Evolutionary conservation across 257 asterid species (phyloP).

Genomic region (Fraxinus pennsylvanica): DNA sequence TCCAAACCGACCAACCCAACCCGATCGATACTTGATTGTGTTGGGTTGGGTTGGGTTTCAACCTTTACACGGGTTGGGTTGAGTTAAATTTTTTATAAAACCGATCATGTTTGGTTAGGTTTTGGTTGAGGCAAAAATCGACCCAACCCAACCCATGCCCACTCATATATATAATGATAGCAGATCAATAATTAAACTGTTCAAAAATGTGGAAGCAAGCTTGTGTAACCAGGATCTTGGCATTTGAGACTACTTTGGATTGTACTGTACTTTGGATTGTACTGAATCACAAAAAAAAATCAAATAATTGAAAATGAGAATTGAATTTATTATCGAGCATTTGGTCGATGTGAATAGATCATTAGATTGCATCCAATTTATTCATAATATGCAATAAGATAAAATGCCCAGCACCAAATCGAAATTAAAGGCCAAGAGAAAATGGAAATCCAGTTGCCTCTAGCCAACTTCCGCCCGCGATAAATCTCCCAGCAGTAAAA

Average conservation of each 20-base stretch:
- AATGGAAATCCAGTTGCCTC: constrained; percentile 51
- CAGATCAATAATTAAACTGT: too few relatives aligned
- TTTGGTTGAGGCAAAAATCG: too few relatives aligned
- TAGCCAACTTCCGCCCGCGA: constrained; percentile 53
- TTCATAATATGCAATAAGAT: not conserved
- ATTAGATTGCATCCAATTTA: not conserved
- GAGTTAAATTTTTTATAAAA: too few relatives aligned
- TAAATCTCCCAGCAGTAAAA: constrained; percentile 46
- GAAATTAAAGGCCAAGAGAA: constrained; percentile 43
- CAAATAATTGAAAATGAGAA: not conserved
- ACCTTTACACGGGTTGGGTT: too few relatives aligned
- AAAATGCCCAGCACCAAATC: not conserved
- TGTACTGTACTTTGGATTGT: not conserved
- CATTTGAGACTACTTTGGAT: not conserved
- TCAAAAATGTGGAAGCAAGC: not conserved
- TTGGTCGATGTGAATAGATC: not conserved
- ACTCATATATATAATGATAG: too few relatives aligned
- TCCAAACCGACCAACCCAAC: too few relatives aligned
- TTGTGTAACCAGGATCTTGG: not conserved
- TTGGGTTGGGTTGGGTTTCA: too few relatives aligned
- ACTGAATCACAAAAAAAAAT: not conserved
- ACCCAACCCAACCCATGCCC: too few relatives aligned
- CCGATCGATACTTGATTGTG: too few relatives aligned
- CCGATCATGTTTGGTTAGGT: too few relatives aligned
- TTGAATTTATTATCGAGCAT: not conserved